Percentiles rank a stretch among this genome's conserved stretches.
phyloP scores from a whole-genome alignment of 2,329 filamentous ascomycete species.

The Neopestalotiopsis clavispora region DNA sequence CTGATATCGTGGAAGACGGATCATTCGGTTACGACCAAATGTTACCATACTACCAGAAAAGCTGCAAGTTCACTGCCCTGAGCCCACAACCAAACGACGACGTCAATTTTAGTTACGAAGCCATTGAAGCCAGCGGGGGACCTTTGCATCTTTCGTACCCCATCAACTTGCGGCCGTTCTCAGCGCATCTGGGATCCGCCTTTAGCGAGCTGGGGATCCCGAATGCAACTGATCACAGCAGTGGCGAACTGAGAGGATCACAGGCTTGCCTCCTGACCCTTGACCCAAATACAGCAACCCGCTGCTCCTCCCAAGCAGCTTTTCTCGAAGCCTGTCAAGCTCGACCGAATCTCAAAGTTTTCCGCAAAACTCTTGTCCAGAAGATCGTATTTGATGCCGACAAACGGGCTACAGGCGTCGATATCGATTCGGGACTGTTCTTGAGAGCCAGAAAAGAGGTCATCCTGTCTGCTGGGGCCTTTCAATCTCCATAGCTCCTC shows the following conservation, averaged over 20 bases:
- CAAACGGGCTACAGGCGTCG: conserved; percentile 38
- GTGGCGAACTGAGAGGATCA: conserved; percentile 44
- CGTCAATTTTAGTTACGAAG: conserved; percentile 30
- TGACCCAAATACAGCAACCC: conserved; percentile 11
- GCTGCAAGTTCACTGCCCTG: conserved; percentile 28
- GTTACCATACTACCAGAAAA: conserved; percentile 31
- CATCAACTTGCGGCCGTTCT: conserved; percentile 43
- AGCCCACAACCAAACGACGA: conserved; percentile 32
- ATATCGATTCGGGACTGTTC: conserved; percentile 22
- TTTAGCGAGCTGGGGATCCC: conserved; percentile 46
- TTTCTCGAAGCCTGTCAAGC: conserved; percentile 21
- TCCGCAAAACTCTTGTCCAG: conserved; percentile 44
- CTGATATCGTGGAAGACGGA: conserved; percentile 28
- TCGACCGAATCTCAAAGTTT: conserved; percentile 20
- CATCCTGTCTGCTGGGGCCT: conserved; percentile 41
- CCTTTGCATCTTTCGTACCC: conserved; percentile 47
- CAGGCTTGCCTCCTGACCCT: conserved; percentile 39
- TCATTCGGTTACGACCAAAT: conserved; percentile 30
- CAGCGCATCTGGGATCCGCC: conserved; percentile 42
- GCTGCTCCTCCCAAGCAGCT: conserved; percentile 22
- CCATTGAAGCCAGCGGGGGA: conserved; percentile 35
- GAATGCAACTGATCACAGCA: conserved; percentile 41
- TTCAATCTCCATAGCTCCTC: conserved; percentile 43
- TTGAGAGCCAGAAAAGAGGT: conserved; percentile 39
- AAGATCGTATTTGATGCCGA: conserved; percentile 47